Evolutionary conservation across 73 alveolate species (phyloP).

Genomic region (Paramecium caudatum): DNA sequence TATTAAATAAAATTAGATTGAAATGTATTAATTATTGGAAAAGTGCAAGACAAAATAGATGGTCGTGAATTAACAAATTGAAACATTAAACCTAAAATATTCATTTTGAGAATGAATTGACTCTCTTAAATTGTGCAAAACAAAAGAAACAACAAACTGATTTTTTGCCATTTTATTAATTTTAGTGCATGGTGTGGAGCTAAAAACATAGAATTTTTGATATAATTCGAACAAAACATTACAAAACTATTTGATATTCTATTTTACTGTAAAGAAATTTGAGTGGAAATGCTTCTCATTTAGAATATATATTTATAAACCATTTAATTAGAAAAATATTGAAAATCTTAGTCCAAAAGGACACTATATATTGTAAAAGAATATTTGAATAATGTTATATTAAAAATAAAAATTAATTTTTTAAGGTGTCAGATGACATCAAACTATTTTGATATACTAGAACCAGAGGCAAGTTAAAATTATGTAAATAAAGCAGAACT

Average conservation of each 20-base stretch:
- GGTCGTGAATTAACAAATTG: not conserved
- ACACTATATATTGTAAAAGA: not conserved
- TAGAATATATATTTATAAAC: too few species aligned
- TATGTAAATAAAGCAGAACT: slow-evolving; percentile 20
- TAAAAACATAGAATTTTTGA: not conserved
- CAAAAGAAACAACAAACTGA: not conserved
- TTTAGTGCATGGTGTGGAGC: not conserved
- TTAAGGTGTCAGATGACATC: slow-evolving; percentile 62
- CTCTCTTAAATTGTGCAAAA: not conserved
- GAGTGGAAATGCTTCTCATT: not conserved
- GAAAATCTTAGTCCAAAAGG: not conserved
- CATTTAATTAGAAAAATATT: too few species aligned
- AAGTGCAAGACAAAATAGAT: not conserved
- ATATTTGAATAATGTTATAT: not conserved
- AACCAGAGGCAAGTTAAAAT: slow-evolving; percentile 32
- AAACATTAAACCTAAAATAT: not conserved
- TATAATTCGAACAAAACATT: not conserved
- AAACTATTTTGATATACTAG: slow-evolving; percentile 3
- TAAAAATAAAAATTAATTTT: not conserved
- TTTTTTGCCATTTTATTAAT: not conserved
- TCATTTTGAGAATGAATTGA: not conserved
- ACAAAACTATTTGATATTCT: not conserved
- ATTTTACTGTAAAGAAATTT: not conserved
- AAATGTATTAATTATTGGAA: not conserved
- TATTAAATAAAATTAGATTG: not conserved